Conservation (phyloP, 176 grass and related monocot species). For the Carex myosuroides region DNA sequence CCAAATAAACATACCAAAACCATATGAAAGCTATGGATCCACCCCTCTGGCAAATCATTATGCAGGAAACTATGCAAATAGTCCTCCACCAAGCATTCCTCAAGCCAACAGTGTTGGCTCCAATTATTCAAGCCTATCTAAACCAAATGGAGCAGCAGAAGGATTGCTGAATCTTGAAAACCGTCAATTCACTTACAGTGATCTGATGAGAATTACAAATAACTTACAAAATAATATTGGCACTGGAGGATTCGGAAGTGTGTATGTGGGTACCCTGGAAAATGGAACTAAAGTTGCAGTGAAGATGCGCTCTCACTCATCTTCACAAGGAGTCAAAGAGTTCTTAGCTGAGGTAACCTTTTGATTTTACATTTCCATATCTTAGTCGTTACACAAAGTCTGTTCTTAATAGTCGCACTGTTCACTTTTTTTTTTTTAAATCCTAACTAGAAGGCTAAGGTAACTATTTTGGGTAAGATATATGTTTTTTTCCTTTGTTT, state of each 20-base stretch:
- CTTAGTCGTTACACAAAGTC: not conserved
- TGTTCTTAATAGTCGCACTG: no score
- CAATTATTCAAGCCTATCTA: not conserved
- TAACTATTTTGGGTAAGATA: not conserved
- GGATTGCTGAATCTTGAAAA: conserved; percentile 28
- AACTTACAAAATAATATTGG: conserved; percentile 36
- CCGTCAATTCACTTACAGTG: conserved; percentile 43
- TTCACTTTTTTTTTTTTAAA: no score
- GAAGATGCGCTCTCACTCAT: conserved; percentile 37
- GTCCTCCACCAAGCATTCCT: not conserved
- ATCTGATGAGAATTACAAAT: conserved; percentile 34
- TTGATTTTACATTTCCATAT: not conserved
- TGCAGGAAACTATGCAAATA: not conserved
- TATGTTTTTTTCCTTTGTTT: not conserved
- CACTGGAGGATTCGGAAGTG: conserved; percentile 47
- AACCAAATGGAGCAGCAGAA: not conserved
- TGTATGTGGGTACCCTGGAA: conserved; percentile 41
- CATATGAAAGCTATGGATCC: conserved; percentile 4
- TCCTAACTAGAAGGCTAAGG: no score
- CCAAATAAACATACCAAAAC: not conserved
- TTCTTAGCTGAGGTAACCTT: conserved; percentile 46
- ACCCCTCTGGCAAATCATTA: not conserved
- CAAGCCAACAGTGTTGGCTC: not conserved
- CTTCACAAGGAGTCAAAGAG: conserved; percentile 46
- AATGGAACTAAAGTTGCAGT: conserved; percentile 48